phyloP scores from a whole-genome alignment of 768 basidiomycete species.

The Pleurotus giganteus region DNA sequence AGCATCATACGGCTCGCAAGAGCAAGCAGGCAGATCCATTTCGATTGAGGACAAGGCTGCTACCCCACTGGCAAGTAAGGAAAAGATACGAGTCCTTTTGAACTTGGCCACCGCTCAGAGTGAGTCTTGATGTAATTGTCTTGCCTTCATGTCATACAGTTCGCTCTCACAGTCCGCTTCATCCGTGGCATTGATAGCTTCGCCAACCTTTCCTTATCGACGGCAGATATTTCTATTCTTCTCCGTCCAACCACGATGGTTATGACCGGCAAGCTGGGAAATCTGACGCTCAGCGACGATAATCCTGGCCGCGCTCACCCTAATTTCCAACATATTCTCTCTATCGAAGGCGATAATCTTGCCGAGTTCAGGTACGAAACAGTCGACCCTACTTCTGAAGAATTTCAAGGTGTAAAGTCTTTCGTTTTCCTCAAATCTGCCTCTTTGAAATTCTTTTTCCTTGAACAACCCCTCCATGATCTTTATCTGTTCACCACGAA shows the following conservation, averaged over 20 bases:
- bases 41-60: conserved; percentile 8
- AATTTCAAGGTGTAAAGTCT: conserved; percentile 80
- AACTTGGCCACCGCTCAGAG: conserved; percentile 85
- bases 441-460: conserved; percentile 84
- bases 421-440: conserved; percentile 80
- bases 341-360: conserved; percentile 92
- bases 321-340: conserved; percentile 81
- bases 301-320: conserved; percentile 46
- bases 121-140: conserved; percentile 27
- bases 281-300: conserved; percentile 78
- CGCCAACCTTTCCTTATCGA: conserved; percentile 86
- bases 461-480: conserved; percentile 88
- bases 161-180: conserved; percentile 60
- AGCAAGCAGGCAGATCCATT: not conserved
- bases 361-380: conserved; percentile 95
- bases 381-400: conserved; percentile 69
- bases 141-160: conserved; percentile 1
- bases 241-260: conserved; percentile 71
- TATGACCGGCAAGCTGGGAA: conserved; percentile 80
- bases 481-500: conserved; percentile 82
- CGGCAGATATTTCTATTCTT: conserved; percentile 81
- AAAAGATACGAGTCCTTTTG: conserved; percentile 78
- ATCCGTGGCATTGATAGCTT: conserved; percentile 68
- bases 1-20: not conserved
- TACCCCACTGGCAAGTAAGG: conserved; percentile 17